Percentiles rank a stretch among this genome's conserved stretches.
phyloP scores from a whole-genome alignment of 805 yeast genomes.

The Trichomonascus vanleenenianus region DNA sequence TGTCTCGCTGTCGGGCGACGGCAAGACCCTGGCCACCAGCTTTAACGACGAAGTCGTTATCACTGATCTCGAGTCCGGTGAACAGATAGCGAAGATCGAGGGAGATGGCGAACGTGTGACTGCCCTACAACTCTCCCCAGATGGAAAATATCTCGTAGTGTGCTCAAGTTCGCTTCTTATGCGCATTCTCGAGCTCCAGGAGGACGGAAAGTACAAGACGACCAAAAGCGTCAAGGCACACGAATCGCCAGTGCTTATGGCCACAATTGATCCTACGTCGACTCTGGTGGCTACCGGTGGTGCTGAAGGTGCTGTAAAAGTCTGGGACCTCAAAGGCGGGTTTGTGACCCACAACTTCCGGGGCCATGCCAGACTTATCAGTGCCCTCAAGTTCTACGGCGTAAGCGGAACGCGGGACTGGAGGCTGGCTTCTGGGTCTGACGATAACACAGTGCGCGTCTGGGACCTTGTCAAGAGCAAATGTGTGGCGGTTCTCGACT shows the following conservation, averaged over 20 bases:
- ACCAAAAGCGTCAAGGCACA: slow-evolving; percentile 32
- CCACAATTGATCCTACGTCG: slow-evolving; percentile 71
- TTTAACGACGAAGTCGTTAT: slow-evolving; percentile 50
- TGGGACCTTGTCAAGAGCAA: slow-evolving; percentile 69
- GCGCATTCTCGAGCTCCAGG: slow-evolving; percentile 46
- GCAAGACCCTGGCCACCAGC: slow-evolving; percentile 19
- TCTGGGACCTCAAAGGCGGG: slow-evolving; percentile 87
- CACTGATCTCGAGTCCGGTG: slow-evolving; percentile 53
- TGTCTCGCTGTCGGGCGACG: slow-evolving; percentile 56
- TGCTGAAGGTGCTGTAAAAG: slow-evolving; percentile 85
- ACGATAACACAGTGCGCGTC: slow-evolving; percentile 45
- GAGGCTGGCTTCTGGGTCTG: slow-evolving; percentile 71
- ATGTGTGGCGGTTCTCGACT: slow-evolving; percentile 51
- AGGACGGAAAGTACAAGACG: slow-evolving; percentile 17
- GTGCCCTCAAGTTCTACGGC: slow-evolving; percentile 70
- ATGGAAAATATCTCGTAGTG: slow-evolving; percentile 59
- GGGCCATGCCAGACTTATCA: slow-evolving; percentile 88
- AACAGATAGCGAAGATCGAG: slow-evolving; percentile 49
- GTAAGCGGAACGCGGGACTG: slow-evolving; percentile 56
- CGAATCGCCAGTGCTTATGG: slow-evolving; percentile 72
- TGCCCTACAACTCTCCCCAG: slow-evolving; percentile 66
- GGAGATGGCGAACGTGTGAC: slow-evolving; percentile 61
- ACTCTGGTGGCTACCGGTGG: slow-evolving; percentile 89
- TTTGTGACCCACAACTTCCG: slow-evolving; percentile 81
- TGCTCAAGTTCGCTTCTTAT: slow-evolving; percentile 81